Evolutionary conservation across 2,329 filamentous ascomycete genomes (phyloP).

Genomic region (Aspergillus fructus): DNA sequence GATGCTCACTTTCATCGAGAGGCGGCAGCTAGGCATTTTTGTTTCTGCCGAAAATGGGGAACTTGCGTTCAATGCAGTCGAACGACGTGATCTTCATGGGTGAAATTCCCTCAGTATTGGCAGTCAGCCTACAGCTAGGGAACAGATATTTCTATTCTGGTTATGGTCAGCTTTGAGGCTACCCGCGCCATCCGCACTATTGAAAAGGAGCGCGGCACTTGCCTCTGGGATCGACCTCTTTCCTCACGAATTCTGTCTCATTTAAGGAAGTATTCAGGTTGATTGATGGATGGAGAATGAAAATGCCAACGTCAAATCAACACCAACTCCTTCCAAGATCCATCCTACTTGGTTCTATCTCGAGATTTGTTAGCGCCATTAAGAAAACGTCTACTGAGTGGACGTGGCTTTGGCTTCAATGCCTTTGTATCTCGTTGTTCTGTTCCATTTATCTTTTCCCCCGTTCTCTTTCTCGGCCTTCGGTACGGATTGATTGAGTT

Average conservation of each 20-base stretch:
- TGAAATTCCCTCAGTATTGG: conserved; percentile 8
- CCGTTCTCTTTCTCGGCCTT: background rate
- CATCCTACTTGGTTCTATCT: background rate
- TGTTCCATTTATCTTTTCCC: background rate
- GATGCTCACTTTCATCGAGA: conserved; percentile 45
- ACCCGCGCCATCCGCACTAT: conserved; percentile 46
- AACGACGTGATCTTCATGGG: conserved; percentile 49
- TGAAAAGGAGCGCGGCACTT: conserved; percentile 39
- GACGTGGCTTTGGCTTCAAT: background rate
- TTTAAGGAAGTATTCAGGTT: conserved; percentile 45
- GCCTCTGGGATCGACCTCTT: conserved; percentile 47
- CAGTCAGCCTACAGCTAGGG: background rate
- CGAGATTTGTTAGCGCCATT: background rate
- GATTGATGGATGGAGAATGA: conserved; percentile 34
- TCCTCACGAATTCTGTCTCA: conserved; percentile 47
- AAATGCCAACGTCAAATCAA: background rate
- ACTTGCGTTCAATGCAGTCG: conserved; percentile 42
- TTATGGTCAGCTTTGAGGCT: conserved; percentile 50
- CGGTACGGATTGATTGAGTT: background rate
- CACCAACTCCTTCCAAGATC: background rate
- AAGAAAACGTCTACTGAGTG: background rate
- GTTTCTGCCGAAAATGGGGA: conserved; percentile 45
- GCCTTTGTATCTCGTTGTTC: background rate
- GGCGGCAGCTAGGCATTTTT: conserved; percentile 34
- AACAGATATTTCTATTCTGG: conserved; percentile 48